These are phyloP conservation scores for Setaria viridis DNA, from an alignment of 202 grass and related monocot genomes.

Conservation along the genomic window DNA sequence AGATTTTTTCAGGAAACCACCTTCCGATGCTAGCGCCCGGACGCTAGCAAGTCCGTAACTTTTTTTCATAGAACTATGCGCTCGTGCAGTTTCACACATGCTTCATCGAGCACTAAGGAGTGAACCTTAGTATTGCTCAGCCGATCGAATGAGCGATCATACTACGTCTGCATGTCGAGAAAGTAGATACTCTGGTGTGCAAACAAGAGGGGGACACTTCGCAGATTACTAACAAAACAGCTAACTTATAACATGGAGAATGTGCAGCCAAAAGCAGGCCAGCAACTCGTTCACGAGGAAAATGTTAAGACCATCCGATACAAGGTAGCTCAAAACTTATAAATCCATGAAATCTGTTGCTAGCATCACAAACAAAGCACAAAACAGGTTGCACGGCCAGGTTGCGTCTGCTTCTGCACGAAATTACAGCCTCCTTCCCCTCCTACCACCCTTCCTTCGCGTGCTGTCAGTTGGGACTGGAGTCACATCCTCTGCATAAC, in stretches of 20 bases:
- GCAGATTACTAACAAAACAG: background rate
- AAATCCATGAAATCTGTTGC: slow-evolving; percentile 43
- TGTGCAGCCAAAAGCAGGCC: background rate
- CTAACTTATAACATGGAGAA: background rate
- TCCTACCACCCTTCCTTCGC: slow-evolving; percentile 84
- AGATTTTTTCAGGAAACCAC: too few relatives aligned
- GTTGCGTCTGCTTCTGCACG: slow-evolving; percentile 4
- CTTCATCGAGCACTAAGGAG: too few relatives aligned
- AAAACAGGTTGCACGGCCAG: slow-evolving; percentile 24
- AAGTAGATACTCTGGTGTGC: background rate
- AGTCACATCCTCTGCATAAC: slow-evolving; percentile 78
- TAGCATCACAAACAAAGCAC: slow-evolving; percentile 45
- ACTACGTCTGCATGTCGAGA: too few relatives aligned
- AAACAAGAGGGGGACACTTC: background rate
- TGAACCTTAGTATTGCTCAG: too few relatives aligned
- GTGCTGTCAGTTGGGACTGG: slow-evolving; percentile 91
- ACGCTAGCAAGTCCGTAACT: too few relatives aligned
- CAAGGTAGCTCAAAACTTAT: slow-evolving; percentile 51
- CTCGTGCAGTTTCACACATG: too few relatives aligned
- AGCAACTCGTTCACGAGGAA: background rate
- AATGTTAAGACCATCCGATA: slow-evolving; percentile 42
- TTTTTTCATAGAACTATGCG: too few relatives aligned
- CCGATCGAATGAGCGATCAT: too few relatives aligned
- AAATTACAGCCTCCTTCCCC: slow-evolving; percentile 88
- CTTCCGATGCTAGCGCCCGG: too few relatives aligned